Evolutionary conservation across 2,329 filamentous ascomycete species (phyloP), one percentile per base, ranked within the genome.

Genomic region (Colletotrichum lupini): DNA sequence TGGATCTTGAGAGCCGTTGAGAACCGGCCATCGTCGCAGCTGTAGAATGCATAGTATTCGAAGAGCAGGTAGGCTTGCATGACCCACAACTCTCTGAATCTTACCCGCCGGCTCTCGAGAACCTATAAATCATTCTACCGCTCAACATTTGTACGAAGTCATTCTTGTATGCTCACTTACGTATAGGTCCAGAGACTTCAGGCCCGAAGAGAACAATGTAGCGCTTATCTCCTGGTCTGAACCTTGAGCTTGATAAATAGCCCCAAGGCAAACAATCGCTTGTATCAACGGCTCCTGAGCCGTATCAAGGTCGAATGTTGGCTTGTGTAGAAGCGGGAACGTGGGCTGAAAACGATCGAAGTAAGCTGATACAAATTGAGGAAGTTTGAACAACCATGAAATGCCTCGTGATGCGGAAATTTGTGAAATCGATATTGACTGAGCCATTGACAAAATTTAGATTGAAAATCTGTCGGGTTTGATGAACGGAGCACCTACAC

Each of bases 321-420:
- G 49, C 22, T 22, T 12, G 6, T 53, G 49, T 53, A 53, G 9
- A 22, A 53, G 49, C n/a, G 49, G 49, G 22, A 6, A 63, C 19
- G 49, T 63, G 11, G 60, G 42, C 42, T 63, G 60, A 16, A 63
- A 63, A 3, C 49, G 16, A 24, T 63, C 42, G 42, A 63, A 63
- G 46, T 63, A 63, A 24, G 42, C 60, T 14, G 60, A 16, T 16
- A 63, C 49, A 14, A 63, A 63, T 12, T 63, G 42, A 30, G 60
- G 60, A 49, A 63, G 60, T 28, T 63, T 63, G 60, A 63, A 63
- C 19, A 63, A 28, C 60, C 60, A 63, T 28, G 60, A 63, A 16
- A 63, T 63, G 42, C 60, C 60, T 16, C 49, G 60, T 3, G 46
- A 19, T 14, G 35, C 46, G 11, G 24, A 19, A 8, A 52, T 1